phyloP scores from a whole-genome alignment of 345 rosid species.

The Rhodomyrtus tomentosa region DNA sequence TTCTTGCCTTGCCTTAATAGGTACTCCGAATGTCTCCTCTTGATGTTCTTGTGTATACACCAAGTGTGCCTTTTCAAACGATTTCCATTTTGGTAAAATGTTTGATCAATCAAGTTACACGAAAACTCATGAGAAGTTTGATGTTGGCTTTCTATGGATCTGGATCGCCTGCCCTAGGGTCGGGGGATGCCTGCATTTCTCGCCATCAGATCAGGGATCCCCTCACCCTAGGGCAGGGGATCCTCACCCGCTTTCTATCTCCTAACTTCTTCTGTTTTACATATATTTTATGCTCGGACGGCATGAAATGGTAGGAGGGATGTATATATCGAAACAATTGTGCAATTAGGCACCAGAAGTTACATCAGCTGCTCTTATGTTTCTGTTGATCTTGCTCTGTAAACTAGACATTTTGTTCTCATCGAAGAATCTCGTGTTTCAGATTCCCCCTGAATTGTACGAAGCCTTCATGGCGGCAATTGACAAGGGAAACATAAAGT shows the following conservation, averaged over 20 bases:
- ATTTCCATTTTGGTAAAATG: background rate
- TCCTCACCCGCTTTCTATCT: background rate
- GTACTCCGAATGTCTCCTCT: too few relatives aligned
- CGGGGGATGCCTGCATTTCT: too few relatives aligned
- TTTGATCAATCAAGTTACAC: too few relatives aligned
- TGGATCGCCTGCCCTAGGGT: too few relatives aligned
- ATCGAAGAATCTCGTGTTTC: background rate
- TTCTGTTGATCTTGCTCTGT: background rate
- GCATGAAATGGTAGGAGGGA: background rate
- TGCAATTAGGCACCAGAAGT: background rate
- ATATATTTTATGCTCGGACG: background rate
- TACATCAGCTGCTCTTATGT: background rate
- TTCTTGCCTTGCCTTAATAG: background rate
- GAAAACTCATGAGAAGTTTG: background rate
- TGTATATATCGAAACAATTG: background rate
- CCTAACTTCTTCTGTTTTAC: background rate
- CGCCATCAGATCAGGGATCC: too few relatives aligned
- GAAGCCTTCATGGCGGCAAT: conserved; percentile 23
- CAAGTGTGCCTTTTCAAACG: background rate
- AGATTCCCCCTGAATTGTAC: conserved; percentile 33
- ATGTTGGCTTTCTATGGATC: background rate
- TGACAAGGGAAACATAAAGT: conserved; percentile 29
- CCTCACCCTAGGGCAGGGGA: too few relatives aligned
- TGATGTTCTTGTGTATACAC: too few relatives aligned
- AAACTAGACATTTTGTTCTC: background rate